Evolutionary conservation across 208 protist genomes (phyloP).

Genomic region (Entamoeba nuttalli): DNA sequence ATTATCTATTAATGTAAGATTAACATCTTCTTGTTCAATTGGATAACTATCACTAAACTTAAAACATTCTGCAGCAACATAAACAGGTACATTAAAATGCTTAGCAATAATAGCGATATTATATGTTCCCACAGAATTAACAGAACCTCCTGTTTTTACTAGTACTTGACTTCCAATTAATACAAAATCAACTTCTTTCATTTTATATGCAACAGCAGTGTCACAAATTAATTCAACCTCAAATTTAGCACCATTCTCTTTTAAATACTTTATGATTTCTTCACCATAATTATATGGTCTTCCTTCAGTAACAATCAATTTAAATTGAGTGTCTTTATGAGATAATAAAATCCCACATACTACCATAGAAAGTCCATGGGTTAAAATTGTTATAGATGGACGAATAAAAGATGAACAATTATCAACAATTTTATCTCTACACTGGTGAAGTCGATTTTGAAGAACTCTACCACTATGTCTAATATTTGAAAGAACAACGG

Average conservation of each 20-base stretch:
- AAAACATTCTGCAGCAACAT: constrained; percentile 89
- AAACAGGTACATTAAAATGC: constrained; percentile 82
- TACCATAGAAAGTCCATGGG: not conserved
- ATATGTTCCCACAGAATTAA: not conserved
- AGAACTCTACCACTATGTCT: not conserved
- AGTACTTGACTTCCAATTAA: not conserved
- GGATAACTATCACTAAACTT: constrained; percentile 91
- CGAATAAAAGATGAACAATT: not conserved
- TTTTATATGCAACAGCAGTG: not conserved
- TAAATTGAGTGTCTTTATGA: not conserved
- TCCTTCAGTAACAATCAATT: not conserved
- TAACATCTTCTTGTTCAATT: constrained; percentile 64
- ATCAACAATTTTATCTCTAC: not conserved
- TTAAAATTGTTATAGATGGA: not conserved
- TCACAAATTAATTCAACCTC: not conserved
- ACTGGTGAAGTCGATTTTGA: not conserved
- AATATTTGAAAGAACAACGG: not conserved
- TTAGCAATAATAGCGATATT: constrained; percentile 73
- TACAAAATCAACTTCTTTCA: not conserved
- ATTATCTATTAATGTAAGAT: not conserved
- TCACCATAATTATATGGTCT: not conserved
- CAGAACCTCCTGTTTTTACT: not conserved
- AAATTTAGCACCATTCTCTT: not conserved
- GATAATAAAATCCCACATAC: not conserved
- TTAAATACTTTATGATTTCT: not conserved